A percentile compares a stretch with the other conserved stretches of the same genome.
Evolutionary conservation across 2,329 filamentous ascomycete species (phyloP).

Genomic region (Sporothrix euskadiensis): DNA sequence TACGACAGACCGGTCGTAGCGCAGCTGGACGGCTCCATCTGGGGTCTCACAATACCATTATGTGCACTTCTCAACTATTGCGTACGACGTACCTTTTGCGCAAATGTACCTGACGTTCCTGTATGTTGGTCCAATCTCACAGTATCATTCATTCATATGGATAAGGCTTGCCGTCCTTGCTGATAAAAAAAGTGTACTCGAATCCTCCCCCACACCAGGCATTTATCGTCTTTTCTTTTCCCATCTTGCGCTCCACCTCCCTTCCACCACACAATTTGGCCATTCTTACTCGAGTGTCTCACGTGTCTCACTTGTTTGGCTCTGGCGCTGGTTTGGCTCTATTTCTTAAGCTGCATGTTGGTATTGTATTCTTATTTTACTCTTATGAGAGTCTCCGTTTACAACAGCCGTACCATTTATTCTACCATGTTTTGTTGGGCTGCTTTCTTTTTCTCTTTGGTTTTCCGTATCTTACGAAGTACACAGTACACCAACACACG

Average conservation of each 20-base stretch:
- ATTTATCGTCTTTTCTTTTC: neutral
- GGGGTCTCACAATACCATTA: neutral
- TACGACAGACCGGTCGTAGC: constrained; percentile 4
- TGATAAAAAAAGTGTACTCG: too few species aligned
- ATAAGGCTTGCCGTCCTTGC: neutral
- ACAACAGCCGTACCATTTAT: neutral
- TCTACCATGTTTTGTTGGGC: neutral
- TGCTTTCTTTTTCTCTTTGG: neutral
- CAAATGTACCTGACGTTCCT: neutral
- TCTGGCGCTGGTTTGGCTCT: neutral
- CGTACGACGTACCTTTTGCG: neutral
- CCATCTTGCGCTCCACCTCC: neutral
- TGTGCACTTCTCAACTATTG: neutral
- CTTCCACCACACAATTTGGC: neutral
- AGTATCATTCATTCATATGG: neutral
- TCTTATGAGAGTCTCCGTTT: neutral
- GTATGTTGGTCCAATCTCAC: neutral
- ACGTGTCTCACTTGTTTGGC: constrained; percentile 17
- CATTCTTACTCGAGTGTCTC: constrained; percentile 1
- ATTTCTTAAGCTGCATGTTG: neutral
- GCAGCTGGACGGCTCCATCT: neutral
- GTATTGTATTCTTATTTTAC: neutral
- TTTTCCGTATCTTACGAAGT: neutral
- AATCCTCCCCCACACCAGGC: neutral
- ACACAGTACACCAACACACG: neutral